These are phyloP conservation scores for Trichosporon coremiiforme DNA, from an alignment of 1,284 basidiomycete species.

Conservation along the genomic window DNA sequence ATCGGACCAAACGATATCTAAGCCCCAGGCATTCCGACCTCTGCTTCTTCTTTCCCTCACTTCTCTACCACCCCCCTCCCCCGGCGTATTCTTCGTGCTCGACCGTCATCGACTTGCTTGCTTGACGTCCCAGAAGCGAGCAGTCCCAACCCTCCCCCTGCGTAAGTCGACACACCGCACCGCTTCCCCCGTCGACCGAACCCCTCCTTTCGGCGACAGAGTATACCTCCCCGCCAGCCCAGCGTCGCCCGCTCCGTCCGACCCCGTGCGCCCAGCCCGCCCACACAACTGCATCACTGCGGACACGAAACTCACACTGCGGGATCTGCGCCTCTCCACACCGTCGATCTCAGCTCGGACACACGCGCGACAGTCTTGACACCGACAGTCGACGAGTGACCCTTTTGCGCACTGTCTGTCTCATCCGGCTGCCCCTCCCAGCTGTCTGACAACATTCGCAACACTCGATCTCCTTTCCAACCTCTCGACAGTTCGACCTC, in stretches of 20 bases:
- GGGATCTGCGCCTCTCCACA: neutral
- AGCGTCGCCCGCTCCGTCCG: too few species aligned
- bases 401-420: neutral
- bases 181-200: neutral
- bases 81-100: neutral
- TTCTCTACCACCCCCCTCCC: neutral
- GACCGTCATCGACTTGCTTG: neutral
- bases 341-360: conserved; percentile 6
- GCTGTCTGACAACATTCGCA: neutral
- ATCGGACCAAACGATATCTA: neutral
- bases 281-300: neutral
- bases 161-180: neutral
- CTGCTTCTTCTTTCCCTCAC: neutral
- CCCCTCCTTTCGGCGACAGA: neutral
- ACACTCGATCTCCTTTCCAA: neutral
- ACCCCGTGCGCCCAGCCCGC: too few species aligned
- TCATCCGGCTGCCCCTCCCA: neutral
- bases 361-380: neutral
- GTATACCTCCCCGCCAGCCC: neutral
- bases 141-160: neutral
- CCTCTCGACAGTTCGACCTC: neutral
- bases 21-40: neutral
- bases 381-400: neutral
- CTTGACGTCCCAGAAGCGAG: neutral
- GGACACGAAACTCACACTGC: neutral